Conservation (phyloP, 2,329 filamentous ascomycete genomes). For the Anisogramma anomala region DNA sequence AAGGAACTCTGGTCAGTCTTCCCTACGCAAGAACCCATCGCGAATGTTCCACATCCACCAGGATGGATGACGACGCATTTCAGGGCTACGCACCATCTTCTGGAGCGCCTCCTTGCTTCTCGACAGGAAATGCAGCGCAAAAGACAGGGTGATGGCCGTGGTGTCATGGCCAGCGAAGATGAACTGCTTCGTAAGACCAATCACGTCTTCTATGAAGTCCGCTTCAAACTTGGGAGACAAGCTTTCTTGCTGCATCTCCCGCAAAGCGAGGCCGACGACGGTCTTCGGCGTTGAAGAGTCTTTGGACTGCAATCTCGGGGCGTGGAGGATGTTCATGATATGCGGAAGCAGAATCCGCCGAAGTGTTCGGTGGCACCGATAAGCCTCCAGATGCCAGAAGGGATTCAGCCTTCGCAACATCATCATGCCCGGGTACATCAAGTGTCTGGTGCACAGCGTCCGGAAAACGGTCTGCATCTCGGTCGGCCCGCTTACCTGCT, state of each 20-base stretch:
- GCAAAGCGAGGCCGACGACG: constrained; percentile 18
- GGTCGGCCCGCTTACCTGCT: constrained; percentile 5
- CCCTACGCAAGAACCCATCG: too few species aligned
- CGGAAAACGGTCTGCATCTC: constrained; percentile 5
- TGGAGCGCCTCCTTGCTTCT: constrained; percentile 18
- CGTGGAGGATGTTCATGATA: neutral
- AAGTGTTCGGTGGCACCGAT: neutral
- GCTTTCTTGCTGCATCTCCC: constrained; percentile 12
- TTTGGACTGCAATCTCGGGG: constrained; percentile 1
- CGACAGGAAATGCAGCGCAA: constrained; percentile 12
- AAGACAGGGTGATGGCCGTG: constrained; percentile 5
- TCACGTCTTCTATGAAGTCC: constrained; percentile 4
- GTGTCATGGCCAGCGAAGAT: constrained; percentile 15
- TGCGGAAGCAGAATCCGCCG: constrained; percentile 4
- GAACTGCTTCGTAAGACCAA: constrained; percentile 20
- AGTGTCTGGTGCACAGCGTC: neutral
- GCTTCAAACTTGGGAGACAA: neutral
- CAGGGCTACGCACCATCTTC: constrained; percentile 3
- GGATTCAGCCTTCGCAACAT: constrained; percentile 8
- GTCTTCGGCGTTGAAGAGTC: constrained; percentile 16
- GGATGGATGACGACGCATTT: too few species aligned
- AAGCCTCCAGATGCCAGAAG: neutral
- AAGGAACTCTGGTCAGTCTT: neutral
- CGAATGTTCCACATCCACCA: too few species aligned
- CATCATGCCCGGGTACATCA: constrained; percentile 2